phyloP scores from a whole-genome alignment of 192 early-diverging fungal species.

The Anaeromyces robustus region DNA sequence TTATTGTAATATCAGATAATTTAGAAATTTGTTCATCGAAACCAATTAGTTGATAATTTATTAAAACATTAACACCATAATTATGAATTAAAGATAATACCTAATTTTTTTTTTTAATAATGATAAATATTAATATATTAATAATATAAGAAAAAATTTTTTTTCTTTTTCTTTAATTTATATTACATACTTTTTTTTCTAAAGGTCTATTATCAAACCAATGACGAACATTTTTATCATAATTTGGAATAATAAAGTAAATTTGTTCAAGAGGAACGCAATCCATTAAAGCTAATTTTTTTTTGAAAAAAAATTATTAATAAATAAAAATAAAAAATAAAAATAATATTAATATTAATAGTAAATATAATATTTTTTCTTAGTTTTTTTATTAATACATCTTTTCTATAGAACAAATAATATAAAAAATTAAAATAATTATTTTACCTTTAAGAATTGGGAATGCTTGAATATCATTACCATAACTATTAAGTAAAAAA shows the following conservation, averaged over 20 bases:
- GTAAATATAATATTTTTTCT: too few relatives aligned
- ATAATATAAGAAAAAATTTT: not conserved
- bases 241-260: slow-evolving; percentile 10
- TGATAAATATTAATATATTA: too few relatives aligned
- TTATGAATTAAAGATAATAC: not conserved
- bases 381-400: too few relatives aligned
- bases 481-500: slow-evolving; percentile 14
- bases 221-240: slow-evolving; percentile 18
- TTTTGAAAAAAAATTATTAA: not conserved
- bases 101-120: not conserved
- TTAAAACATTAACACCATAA: slow-evolving; percentile 15
- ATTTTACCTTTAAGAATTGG: slow-evolving; percentile 18
- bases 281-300: slow-evolving; percentile 5
- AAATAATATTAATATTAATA: slow-evolving; percentile 3
- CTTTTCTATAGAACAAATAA: too few relatives aligned
- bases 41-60: slow-evolving; percentile 10
- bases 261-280: slow-evolving; percentile 8
- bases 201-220: not conserved
- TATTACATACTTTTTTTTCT: not conserved
- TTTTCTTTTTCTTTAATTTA: not conserved
- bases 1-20: slow-evolving; percentile 5
- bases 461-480: slow-evolving; percentile 26
- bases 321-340: not conserved
- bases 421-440: too few relatives aligned
- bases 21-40: slow-evolving; percentile 5